Base-by-base conservation (phyloP, 225 moss, liverwort and hornwort genomes). In the Physcomitrellopsis africana region DNA sequence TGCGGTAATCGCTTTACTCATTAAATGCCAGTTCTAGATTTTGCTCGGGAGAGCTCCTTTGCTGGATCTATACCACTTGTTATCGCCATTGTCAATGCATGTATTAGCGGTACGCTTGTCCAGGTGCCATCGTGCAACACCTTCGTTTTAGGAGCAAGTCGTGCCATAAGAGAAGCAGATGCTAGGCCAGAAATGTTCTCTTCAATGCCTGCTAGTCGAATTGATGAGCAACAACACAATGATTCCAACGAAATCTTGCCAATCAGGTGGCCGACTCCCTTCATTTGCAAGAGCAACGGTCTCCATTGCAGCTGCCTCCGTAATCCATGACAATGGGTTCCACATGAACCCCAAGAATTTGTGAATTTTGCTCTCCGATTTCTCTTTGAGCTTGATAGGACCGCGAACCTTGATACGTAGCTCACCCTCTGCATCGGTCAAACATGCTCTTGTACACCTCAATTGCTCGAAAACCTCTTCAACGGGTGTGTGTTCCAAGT, bases 301-400 rank as follows among this genome's bases (percentile, higher is more conserved):
- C 89, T 84, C 84, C 32, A 89, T 69, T 51, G 86, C 84, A 79
- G 89, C 86, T 43, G 89, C 89, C 69, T 89, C 89, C 89, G 86
- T 89, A 14, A 89, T 84, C 89, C 86, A 89, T 1, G 86, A 89
- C 79, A 89, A 48, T 8, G 84, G 84, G 60, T 89, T 89, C 89
- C 86, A 89, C 86, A 89, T 86, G 29, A 89, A 89, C 63, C 89
- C 89, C 69, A 84, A 69, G 41, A 86, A 89, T 75, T 89, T 89
- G 7, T 86, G 81, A 65, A 89, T 59, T 55, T 89, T 89, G 65
- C 77, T 83, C 65, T 89, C 92, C 79, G 86, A 83, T 78, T 92
- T 92, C 86, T 96, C 96, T 77, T 96, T 92, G 0, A 94, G 82
- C 68, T 87, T 94, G 75, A 92, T 94, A 13, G 71, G 84, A n/a